Evolutionary conservation across 2,329 filamentous ascomycete species (phyloP), one percentile per base, ranked within the genome.

Genomic region (Colletotrichum paranaense): DNA sequence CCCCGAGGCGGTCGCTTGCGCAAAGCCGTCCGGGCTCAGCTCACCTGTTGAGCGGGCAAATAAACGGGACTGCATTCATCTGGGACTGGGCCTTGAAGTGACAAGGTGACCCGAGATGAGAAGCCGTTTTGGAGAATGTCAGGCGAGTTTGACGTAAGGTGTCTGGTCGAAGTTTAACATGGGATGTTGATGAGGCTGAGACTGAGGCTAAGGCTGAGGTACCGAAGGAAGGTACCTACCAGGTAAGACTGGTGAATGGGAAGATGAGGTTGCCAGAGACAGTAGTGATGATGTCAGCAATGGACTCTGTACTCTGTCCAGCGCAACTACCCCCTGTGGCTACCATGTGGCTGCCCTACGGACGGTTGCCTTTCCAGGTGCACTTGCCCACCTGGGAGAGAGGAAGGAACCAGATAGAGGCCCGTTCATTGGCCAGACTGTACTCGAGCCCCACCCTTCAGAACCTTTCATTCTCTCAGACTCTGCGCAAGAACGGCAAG

Each of bases 41-140:
- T 88, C 88, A 84, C 94, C 94, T 74, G 92, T 87, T 81, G 93
- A 92, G 84, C 95, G 92, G 81, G 94, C 91, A 82, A 97, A 87
- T 74, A 97, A 86, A 81, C 92, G 91, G 80, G 90, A 92, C 95
- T 96, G 86, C 91, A 93, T 92, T 82, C 83, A 85, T 85, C 76
- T 79, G 79, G 19, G 26, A 38, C 60, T 38, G 38, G 28, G 38
- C 16, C 2, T 28, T 9, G 6, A 55, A 60, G 46, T 56, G 56
- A 38, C 30, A 32, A 62, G 53, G 35, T 30, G 26, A 28, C 30
- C 14, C 1, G 19, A 4, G 5, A 42, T 22, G 16, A 58, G 26
- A 42, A 11, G n/a, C 11, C 5, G 7, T 8, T 30, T 11, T 19
- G 11, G 4, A 16, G 9, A 22, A 11, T 16, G 2, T 19, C 16